Evolutionary conservation across 352 stramenopile species (phyloP), one percentile per base, ranked within the genome.

Genomic region (Pythium chondricola): DNA sequence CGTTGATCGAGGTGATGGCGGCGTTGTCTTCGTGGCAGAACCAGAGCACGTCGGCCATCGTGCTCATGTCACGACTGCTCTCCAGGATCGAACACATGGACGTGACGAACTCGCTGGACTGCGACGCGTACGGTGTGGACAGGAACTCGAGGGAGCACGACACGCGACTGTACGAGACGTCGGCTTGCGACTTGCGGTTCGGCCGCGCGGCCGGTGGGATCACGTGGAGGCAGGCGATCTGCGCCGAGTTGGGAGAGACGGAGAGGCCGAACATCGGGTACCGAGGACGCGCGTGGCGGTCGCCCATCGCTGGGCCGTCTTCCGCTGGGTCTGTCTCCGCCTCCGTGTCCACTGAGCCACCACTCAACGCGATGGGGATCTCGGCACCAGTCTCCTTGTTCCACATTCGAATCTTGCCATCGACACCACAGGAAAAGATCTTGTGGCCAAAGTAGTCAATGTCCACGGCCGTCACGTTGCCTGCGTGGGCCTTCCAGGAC

Each of bases 91-190:
- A 59, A 27, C 70, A 81, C 43, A 86, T 72, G 2, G 67, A 58
- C 18, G 65, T 40, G 20, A 83, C 66, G 27, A 90, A 79, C 37
- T 64, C 48, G 2, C 48, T 35, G 1, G 71, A 27, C 29, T 62
- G 56, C 22, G 66, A 72, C 18, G 74, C 66, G 49, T 69, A 79
- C 4, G 76, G 76, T 13, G 69, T 73, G 16, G 78, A 71, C 37
- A 93, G 61, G 42, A 79, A 88, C 63, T 93, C 81, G 8, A 90
- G 65, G 13, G 71, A 68, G 37, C 69, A 74, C 5, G 75, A 88
- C 2, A 93, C 74, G 42, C 81, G 75, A 30, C 68, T 86, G 61
- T 90, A 93, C 21, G 81, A 88, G n/a, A 89, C 76, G 45, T 93
- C 81, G 1, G 81, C 81, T 32, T 93, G 81, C 9, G 79, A 88